phyloP scores from a whole-genome alignment of 164 flowering plant species.

The Cinnamomum chago region DNA sequence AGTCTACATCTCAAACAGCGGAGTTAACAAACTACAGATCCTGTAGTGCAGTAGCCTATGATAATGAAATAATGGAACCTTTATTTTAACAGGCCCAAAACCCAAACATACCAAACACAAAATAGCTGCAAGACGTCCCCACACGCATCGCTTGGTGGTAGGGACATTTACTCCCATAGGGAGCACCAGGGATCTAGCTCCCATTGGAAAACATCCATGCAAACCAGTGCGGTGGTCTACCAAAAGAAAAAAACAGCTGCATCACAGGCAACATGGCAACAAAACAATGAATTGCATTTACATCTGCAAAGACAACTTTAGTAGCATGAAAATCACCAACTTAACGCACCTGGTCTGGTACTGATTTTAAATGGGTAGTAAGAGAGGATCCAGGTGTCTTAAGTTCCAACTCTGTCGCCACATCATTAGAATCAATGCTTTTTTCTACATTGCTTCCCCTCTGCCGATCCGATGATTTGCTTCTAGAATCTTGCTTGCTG shows the following conservation, averaged over 20 bases:
- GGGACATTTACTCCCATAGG: too few relatives aligned
- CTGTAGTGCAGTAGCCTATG: too few relatives aligned
- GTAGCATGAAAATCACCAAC: not conserved
- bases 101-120: too few relatives aligned
- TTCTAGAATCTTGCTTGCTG: conserved; percentile 48
- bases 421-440: conserved; percentile 52
- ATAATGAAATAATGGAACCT: too few relatives aligned
- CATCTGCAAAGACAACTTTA: not conserved
- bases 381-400: conserved; percentile 67
- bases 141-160: too few relatives aligned
- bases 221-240: too few relatives aligned
- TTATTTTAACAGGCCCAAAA: too few relatives aligned
- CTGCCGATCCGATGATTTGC: conserved; percentile 37
- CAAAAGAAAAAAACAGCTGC: not conserved
- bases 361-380: conserved; percentile 2
- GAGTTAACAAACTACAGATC: too few relatives aligned
- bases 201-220: too few relatives aligned
- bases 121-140: too few relatives aligned
- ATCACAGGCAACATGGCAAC: not conserved
- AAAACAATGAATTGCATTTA: not conserved
- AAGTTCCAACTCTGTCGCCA: conserved; percentile 68
- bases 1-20: too few relatives aligned
- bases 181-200: too few relatives aligned
- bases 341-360: conserved; percentile 38
- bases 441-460: conserved; percentile 33